phyloP scores from a whole-genome alignment of 441 rosid species.

The Omphalea diandra region DNA sequence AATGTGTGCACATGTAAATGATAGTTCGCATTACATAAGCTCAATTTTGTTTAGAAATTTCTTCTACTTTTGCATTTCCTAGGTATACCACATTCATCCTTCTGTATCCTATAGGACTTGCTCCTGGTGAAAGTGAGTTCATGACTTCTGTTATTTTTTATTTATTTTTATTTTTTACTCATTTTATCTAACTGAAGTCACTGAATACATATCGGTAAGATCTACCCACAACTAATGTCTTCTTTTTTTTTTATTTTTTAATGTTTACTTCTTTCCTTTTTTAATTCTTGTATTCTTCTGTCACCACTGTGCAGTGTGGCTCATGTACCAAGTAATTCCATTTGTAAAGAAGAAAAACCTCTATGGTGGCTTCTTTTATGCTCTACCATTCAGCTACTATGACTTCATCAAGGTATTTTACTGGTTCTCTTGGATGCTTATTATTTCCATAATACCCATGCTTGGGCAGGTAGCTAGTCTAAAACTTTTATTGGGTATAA shows the following conservation, averaged over 20 bases:
- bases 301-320: conserved; percentile 54
- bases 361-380: conserved; percentile 45
- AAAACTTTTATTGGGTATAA: background rate
- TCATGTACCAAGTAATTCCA: conserved; percentile 76
- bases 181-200: background rate
- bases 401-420: conserved; percentile 50
- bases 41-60: background rate
- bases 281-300: background rate
- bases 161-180: background rate
- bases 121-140: conserved; percentile 77
- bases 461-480: background rate
- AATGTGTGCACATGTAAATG: background rate
- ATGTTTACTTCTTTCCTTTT: background rate
- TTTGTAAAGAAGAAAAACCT: conserved; percentile 51
- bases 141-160: too few species aligned
- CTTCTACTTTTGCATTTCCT: conserved; percentile 13
- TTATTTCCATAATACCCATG: background rate
- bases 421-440: background rate
- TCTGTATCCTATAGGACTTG: conserved; percentile 66
- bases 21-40: background rate
- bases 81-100: conserved; percentile 81
- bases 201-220: background rate
- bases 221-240: background rate
- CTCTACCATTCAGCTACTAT: conserved; percentile 61
- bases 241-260: background rate